Percentiles rank a stretch among this genome's conserved stretches.
phyloP scores from a whole-genome alignment of 768 basidiomycete genomes.

The Thelephora aurantiotincta region DNA sequence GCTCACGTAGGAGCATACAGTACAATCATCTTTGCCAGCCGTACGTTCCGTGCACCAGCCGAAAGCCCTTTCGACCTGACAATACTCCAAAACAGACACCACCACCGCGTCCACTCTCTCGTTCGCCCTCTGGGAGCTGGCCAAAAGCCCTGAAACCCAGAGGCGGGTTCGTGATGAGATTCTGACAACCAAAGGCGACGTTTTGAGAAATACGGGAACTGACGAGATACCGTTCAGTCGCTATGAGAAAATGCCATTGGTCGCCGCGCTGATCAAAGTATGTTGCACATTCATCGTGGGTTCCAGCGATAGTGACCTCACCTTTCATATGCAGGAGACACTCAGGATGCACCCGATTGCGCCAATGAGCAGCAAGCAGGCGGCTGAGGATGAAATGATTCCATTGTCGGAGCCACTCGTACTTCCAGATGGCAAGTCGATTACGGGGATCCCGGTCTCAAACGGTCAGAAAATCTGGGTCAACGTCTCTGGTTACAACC shows the following conservation, averaged over 20 bases:
- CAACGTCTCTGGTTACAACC: constrained; percentile 17
- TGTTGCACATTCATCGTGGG: not conserved
- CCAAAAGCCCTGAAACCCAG: no score
- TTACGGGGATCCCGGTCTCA: constrained; percentile 14
- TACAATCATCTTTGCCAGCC: constrained; percentile 8
- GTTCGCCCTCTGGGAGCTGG: no score
- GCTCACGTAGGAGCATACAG: not conserved
- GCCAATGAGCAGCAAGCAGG: constrained; percentile 11
- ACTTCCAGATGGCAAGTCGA: constrained; percentile 11
- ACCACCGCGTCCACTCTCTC: no score
- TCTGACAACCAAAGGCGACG: constrained; percentile 9
- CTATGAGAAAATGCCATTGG: constrained; percentile 19
- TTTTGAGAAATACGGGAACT: constrained; percentile 12
- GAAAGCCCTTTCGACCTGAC: not conserved
- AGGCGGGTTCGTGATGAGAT: no score
- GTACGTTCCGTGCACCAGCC: not conserved
- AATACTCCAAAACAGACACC: constrained; percentile 11
- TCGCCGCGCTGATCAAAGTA: constrained; percentile 20
- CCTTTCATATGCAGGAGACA: no score
- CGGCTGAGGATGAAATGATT: no score
- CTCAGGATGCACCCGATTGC: constrained; percentile 20
- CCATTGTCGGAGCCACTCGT: no score
- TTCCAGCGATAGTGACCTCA: no score
- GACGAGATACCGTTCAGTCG: no score
- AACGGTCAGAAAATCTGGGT: constrained; percentile 13